phyloP scores from a whole-genome alignment of 1,284 basidiomycete genomes.

The Gymnopus androsaceus region DNA sequence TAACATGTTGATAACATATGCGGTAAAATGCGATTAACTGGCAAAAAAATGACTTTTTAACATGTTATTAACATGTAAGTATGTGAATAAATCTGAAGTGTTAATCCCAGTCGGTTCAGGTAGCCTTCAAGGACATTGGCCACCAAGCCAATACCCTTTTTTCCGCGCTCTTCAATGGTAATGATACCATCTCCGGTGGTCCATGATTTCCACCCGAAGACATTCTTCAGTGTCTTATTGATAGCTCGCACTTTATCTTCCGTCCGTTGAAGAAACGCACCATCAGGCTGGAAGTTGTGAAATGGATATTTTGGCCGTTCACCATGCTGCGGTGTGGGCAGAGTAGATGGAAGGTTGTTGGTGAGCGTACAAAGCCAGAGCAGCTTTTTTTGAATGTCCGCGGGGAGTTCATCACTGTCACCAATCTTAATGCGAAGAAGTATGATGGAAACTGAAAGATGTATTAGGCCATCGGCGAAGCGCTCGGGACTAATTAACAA shows the following conservation, averaged over 20 bases:
- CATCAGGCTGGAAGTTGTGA: neutral
- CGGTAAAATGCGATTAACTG: too few relatives aligned
- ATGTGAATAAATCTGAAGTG: too few relatives aligned
- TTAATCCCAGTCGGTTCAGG: too few relatives aligned
- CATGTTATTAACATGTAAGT: too few relatives aligned
- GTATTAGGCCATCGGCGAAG: neutral
- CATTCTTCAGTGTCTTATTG: neutral
- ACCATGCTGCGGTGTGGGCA: neutral
- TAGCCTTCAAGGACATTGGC: slow-evolving; percentile 23
- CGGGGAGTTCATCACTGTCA: neutral
- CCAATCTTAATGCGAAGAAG: neutral
- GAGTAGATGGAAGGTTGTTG: neutral
- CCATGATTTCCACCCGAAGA: slow-evolving; percentile 2
- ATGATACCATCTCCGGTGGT: slow-evolving; percentile 6
- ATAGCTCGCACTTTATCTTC: neutral
- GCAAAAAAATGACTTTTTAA: too few relatives aligned
- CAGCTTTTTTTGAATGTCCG: neutral
- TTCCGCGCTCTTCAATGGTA: neutral
- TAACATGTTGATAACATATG: too few relatives aligned
- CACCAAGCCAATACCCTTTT: neutral
- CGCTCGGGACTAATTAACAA: slow-evolving; percentile 1
- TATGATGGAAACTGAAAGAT: too few relatives aligned
- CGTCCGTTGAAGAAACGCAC: neutral
- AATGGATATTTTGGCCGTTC: neutral
- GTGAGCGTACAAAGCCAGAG: neutral